phyloP scores from a whole-genome alignment of 257 asterid genomes.

The Ophiorrhiza pumila region DNA sequence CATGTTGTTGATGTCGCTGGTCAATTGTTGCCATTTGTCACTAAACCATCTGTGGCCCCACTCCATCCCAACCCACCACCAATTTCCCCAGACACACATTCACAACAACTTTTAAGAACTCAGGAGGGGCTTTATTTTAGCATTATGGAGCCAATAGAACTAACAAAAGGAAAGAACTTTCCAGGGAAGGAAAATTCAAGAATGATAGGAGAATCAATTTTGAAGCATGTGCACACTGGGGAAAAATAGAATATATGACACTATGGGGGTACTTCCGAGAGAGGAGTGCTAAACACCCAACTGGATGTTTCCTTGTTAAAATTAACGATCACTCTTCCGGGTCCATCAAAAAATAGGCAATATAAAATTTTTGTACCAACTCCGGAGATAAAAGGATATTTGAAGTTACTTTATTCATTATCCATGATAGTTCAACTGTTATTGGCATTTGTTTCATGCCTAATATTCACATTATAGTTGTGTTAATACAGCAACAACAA shows the following conservation, averaged over 20 bases:
- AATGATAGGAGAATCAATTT: not conserved
- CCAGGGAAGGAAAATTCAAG: not conserved
- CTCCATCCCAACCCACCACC: not conserved
- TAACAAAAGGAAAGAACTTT: no score
- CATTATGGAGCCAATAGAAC: not conserved
- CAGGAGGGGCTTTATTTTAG: not conserved
- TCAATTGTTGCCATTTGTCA: not conserved
- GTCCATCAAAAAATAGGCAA: not conserved
- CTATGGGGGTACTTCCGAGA: not conserved
- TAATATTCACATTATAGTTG: not conserved
- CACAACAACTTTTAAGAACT: no score
- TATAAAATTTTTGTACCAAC: not conserved
- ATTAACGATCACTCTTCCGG: not conserved
- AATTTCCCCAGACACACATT: no score
- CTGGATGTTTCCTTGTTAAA: not conserved
- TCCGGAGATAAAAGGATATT: not conserved
- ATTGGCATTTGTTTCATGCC: not conserved
- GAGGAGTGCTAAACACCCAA: not conserved
- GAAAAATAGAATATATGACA: not conserved
- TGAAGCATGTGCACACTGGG: not conserved
- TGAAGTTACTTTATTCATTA: not conserved
- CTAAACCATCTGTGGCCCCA: not conserved
- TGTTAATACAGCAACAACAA: no score
- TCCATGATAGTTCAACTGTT: not conserved
- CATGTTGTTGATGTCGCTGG: no score